Evolutionary conservation across 2,329 filamentous ascomycete species (phyloP).

Genomic region (Cytospora chrysosperma): DNA sequence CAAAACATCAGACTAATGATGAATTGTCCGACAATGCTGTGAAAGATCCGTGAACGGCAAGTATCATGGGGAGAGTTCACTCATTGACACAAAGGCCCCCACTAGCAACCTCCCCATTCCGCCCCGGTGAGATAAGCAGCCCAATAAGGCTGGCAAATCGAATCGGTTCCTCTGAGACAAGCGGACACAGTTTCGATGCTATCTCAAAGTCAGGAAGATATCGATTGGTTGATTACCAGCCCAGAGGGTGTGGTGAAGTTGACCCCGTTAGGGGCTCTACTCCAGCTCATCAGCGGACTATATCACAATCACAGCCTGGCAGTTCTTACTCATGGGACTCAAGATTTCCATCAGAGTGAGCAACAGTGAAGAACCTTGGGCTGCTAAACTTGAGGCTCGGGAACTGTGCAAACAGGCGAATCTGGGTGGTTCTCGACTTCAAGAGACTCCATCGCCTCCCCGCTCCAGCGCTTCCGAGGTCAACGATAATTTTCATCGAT

Average conservation of each 20-base stretch:
- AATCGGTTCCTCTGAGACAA: neutral
- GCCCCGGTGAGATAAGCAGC: neutral
- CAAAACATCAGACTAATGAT: neutral
- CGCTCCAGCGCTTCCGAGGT: neutral
- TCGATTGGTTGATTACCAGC: neutral
- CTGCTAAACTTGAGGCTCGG: no score
- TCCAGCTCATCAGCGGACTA: neutral
- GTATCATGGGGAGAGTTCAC: neutral
- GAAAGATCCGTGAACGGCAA: neutral
- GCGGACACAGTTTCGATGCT: neutral
- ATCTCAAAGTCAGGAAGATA: neutral
- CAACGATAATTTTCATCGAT: no score
- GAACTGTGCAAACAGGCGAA: no score
- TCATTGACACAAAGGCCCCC: neutral
- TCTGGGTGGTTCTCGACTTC: no score
- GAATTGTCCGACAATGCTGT: neutral
- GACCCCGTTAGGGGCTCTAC: neutral
- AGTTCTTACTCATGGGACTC: neutral
- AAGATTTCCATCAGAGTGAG: neutral
- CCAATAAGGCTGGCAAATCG: neutral
- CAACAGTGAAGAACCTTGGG: neutral
- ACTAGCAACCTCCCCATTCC: neutral
- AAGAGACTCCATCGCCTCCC: no score
- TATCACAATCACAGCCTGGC: neutral
- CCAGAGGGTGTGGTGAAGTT: neutral